Conservation (phyloP, 257 asterid genomes). For the Ophiorrhiza pumila region DNA sequence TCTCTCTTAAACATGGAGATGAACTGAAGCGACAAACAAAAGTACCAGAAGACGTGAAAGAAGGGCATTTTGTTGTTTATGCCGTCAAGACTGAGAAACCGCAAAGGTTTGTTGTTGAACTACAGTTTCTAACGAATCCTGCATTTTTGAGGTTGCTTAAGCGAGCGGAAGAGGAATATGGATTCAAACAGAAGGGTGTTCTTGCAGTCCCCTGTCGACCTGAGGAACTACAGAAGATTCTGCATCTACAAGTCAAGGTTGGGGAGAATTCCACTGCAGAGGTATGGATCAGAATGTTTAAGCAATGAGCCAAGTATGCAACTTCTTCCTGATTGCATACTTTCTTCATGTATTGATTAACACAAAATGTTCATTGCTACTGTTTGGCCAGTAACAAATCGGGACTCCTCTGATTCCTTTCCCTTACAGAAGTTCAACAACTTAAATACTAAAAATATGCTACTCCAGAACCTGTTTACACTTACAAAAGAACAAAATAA, state of each 20-base stretch:
- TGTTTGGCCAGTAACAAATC: neutral
- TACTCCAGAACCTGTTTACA: neutral
- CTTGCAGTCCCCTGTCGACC: slow-evolving; percentile 33
- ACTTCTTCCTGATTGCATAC: neutral
- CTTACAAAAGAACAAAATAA: neutral
- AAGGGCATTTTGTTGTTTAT: slow-evolving; percentile 34
- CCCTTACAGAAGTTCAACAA: neutral
- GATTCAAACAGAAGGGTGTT: slow-evolving; percentile 28
- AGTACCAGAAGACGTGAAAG: slow-evolving; percentile 32
- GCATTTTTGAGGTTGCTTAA: slow-evolving; percentile 27
- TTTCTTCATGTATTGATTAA: neutral
- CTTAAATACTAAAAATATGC: neutral
- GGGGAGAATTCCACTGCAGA: neutral
- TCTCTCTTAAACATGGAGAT: neutral
- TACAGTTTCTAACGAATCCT: slow-evolving; percentile 23
- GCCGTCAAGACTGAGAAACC: slow-evolving; percentile 28
- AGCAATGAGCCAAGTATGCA: neutral
- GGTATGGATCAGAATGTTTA: neutral
- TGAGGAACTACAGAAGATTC: slow-evolving; percentile 27
- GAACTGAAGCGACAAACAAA: neutral
- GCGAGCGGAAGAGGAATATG: slow-evolving; percentile 33
- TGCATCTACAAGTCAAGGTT: slow-evolving; percentile 14
- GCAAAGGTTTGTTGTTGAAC: slow-evolving; percentile 29
- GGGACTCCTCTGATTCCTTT: neutral
- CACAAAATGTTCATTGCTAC: neutral